A percentile compares a stretch with the other conserved stretches of the same genome.
Evolutionary conservation across 2,329 filamentous ascomycete genomes (phyloP).

Genomic region (Colletotrichum plurivorum): DNA sequence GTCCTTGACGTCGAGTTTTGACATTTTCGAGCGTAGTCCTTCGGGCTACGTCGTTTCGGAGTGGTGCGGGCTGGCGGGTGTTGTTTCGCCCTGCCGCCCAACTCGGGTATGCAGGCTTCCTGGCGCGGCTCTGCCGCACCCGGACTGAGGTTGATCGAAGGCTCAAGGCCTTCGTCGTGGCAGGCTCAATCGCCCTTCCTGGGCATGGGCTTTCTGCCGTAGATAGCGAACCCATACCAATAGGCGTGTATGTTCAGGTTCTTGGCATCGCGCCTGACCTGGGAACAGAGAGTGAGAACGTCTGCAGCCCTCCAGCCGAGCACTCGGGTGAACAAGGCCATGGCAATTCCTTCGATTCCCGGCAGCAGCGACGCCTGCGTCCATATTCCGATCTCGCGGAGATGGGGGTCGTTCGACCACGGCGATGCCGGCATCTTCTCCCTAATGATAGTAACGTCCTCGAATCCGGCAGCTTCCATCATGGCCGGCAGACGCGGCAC

Average conservation of each 20-base stretch:
- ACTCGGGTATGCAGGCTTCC: too few species aligned
- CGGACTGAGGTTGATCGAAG: not conserved
- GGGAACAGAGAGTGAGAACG: slow-evolving; percentile 44
- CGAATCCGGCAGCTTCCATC: slow-evolving; percentile 44
- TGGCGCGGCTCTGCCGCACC: too few species aligned
- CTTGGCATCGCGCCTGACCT: slow-evolving; percentile 43
- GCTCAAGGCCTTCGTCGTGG: not conserved
- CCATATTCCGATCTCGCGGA: slow-evolving; percentile 46
- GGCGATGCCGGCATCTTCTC: slow-evolving; percentile 49
- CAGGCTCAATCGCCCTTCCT: not conserved
- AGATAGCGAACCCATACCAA: slow-evolving; percentile 48
- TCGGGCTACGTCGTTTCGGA: too few species aligned
- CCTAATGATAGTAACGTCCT: slow-evolving; percentile 46
- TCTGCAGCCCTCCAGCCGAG: slow-evolving; percentile 46
- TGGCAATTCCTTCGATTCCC: slow-evolving; percentile 47
- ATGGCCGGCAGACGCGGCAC: not conserved
- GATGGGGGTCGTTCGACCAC: slow-evolving; percentile 49
- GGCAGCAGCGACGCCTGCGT: slow-evolving; percentile 40
- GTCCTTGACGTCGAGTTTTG: too few species aligned
- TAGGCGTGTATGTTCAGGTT: slow-evolving; percentile 46
- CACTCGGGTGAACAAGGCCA: slow-evolving; percentile 48
- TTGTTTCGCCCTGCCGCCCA: too few species aligned
- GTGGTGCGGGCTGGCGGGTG: too few species aligned
- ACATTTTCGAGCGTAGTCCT: too few species aligned
- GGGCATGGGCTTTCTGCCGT: slow-evolving; percentile 18